A percentile compares a stretch with the other conserved stretches of the same genome.
Evolutionary conservation across 306 rosid species (phyloP).

Genomic region (Datisca glomerata): DNA sequence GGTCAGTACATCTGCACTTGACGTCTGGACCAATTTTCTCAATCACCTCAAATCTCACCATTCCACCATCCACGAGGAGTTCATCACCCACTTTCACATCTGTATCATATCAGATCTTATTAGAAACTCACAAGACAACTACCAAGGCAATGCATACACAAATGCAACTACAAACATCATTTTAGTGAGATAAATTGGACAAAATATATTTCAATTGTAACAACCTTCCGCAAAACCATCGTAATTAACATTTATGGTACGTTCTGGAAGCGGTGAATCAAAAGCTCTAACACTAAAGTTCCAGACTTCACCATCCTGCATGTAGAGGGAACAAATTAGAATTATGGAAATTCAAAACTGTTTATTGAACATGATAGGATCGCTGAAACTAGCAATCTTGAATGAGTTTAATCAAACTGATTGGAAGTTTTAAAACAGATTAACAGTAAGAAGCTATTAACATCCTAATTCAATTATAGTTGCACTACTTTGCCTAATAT

Average conservation of each 20-base stretch:
- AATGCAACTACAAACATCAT: slow-evolving; percentile 5
- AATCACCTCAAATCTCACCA: slow-evolving; percentile 97
- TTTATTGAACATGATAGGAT: too few species aligned
- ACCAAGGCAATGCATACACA: background rate
- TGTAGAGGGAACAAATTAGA: too few species aligned
- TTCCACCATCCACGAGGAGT: slow-evolving; percentile 94
- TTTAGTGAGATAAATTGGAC: background rate
- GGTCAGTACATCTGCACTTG: slow-evolving; percentile 90
- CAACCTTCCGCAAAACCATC: slow-evolving; percentile 95
- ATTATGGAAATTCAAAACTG: too few species aligned
- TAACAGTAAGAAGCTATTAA: too few species aligned
- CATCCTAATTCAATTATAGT: too few species aligned
- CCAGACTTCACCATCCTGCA: slow-evolving; percentile 94
- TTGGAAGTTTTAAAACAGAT: too few species aligned
- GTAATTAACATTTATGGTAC: slow-evolving; percentile 71
- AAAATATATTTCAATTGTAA: background rate
- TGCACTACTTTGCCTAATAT: too few species aligned
- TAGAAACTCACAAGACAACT: background rate
- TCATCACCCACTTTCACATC: slow-evolving; percentile 94
- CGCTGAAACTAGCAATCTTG: too few species aligned
- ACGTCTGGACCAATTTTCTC: slow-evolving; percentile 97
- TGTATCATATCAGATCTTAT: slow-evolving; percentile 21
- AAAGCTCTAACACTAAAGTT: slow-evolving; percentile 93
- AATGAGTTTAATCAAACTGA: too few species aligned
- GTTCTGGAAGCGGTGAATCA: slow-evolving; percentile 67